These are phyloP conservation scores for Hypoxylon sp. DNA, from an alignment of 2,329 filamentous ascomycete species.

Conservation along the genomic window DNA sequence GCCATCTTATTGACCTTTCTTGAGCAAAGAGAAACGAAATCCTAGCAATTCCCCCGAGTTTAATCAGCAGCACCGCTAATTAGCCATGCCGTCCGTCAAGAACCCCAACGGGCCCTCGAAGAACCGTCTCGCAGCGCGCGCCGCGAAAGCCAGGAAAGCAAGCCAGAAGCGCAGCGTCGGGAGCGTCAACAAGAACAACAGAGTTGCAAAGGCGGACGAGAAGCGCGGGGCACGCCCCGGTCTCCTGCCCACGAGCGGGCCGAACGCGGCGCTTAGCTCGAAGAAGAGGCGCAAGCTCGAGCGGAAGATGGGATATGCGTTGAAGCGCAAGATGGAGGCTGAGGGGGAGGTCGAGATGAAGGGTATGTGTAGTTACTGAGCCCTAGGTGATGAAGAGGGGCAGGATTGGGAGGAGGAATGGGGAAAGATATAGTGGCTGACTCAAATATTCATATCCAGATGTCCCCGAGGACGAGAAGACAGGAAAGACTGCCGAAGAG, in stretches of 20 bases:
- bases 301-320: slow-evolving; percentile 66
- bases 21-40: background rate
- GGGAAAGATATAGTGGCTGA: slow-evolving; percentile 4
- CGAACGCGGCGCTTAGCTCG: slow-evolving; percentile 64
- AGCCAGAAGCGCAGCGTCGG: slow-evolving; percentile 60
- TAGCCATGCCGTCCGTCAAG: slow-evolving; percentile 66
- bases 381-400: background rate
- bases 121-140: slow-evolving; percentile 66
- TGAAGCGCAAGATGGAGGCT: slow-evolving; percentile 57
- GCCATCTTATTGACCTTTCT: background rate
- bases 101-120: slow-evolving; percentile 72
- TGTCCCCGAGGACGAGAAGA: slow-evolving; percentile 24
- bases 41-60: background rate
- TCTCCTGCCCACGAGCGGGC: slow-evolving; percentile 70
- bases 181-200: slow-evolving; percentile 23
- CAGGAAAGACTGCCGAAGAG: slow-evolving; percentile 14
- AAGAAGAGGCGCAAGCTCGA: slow-evolving; percentile 72
- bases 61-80: background rate
- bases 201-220: slow-evolving; percentile 51
- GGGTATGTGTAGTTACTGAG: slow-evolving; percentile 41
- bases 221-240: slow-evolving; percentile 67
- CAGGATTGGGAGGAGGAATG: background rate
- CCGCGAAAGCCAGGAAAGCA: slow-evolving; percentile 62
- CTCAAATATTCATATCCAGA: slow-evolving; percentile 2
- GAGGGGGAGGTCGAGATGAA: slow-evolving; percentile 56